Evolutionary conservation across 495 filamentous ascomycete species (phyloP).

Genomic region (Sabuloglossum arenarium): DNA sequence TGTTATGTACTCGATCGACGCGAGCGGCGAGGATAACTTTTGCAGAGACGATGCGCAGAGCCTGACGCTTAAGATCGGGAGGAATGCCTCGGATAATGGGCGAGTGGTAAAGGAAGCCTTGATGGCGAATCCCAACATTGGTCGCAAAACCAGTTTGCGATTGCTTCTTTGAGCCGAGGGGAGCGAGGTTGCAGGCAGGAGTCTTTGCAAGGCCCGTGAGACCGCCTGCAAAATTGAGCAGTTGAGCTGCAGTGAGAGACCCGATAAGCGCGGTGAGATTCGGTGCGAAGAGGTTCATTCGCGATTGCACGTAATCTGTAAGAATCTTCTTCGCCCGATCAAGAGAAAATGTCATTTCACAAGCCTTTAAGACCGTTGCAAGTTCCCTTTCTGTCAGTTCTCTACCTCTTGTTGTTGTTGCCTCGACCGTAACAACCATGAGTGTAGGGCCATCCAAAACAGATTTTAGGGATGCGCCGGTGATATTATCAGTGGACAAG

Average conservation of each 20-base stretch:
- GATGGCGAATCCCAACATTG: slow-evolving; percentile 76
- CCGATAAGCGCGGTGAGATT: slow-evolving; percentile 88
- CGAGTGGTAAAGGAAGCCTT: slow-evolving; percentile 86
- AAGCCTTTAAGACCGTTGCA: slow-evolving; percentile 51
- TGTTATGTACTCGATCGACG: slow-evolving; percentile 68
- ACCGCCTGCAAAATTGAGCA: slow-evolving; percentile 84
- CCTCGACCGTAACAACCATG: slow-evolving; percentile 94
- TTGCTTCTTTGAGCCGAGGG: slow-evolving; percentile 73
- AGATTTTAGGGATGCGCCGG: slow-evolving; percentile 49
- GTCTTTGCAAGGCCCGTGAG: slow-evolving; percentile 75
- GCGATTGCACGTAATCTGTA: slow-evolving; percentile 89
- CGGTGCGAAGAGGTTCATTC: slow-evolving; percentile 89
- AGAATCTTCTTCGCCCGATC: slow-evolving; percentile 73
- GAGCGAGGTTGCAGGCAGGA: slow-evolving; percentile 77
- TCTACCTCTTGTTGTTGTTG: slow-evolving; percentile 66
- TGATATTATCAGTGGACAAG: slow-evolving; percentile 49
- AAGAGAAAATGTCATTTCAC: slow-evolving; percentile 68
- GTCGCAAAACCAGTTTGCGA: slow-evolving; percentile 75
- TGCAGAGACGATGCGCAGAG: slow-evolving; percentile 83
- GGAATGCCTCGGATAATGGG: slow-evolving; percentile 68
- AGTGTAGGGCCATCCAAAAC: slow-evolving; percentile 73
- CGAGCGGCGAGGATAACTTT: slow-evolving; percentile 86
- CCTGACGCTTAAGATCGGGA: slow-evolving; percentile 74
- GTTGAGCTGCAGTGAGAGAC: slow-evolving; percentile 84
- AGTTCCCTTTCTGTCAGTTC: slow-evolving; percentile 57